A percentile compares a stretch with the other conserved stretches of the same genome.
phyloP scores from a whole-genome alignment of 495 filamentous ascomycete genomes.

The Entonaema liquescens region DNA sequence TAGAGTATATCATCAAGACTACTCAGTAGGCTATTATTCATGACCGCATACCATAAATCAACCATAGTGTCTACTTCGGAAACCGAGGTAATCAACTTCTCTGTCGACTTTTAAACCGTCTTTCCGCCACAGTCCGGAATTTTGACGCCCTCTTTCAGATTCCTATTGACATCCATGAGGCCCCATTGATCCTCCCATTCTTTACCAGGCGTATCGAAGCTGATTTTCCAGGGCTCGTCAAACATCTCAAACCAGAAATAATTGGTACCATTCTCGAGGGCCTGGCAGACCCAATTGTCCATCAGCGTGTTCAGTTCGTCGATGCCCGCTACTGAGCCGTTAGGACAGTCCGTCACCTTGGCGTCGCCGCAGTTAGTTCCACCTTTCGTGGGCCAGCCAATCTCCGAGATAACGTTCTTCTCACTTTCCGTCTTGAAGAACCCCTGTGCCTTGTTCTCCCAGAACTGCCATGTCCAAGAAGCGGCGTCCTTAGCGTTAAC shows the following conservation, averaged over 20 bases:
- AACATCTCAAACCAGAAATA: conserved; percentile 99
- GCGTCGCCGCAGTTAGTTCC: conserved; percentile 78
- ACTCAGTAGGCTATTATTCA: background rate
- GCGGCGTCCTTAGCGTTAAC: conserved; percentile 72
- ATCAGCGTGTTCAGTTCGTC: conserved; percentile 87
- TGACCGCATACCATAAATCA: background rate
- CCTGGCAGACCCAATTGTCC: conserved; percentile 83
- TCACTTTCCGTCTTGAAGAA: conserved; percentile 66
- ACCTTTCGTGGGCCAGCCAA: conserved; percentile 89
- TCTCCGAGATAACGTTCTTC: conserved; percentile 81
- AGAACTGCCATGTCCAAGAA: conserved; percentile 86
- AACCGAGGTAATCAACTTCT: background rate
- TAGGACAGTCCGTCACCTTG: conserved; percentile 58
- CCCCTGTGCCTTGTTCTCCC: conserved; percentile 70
- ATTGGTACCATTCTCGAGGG: conserved; percentile 79
- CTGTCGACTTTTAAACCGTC: conserved; percentile 55
- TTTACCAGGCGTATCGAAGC: conserved; percentile 71
- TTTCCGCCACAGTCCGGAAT: conserved; percentile 90
- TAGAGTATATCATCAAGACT: background rate
- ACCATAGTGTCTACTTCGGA: background rate
- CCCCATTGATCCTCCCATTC: conserved; percentile 98
- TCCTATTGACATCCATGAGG: conserved; percentile 84
- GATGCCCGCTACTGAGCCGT: conserved; percentile 79
- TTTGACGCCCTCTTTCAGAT: conserved; percentile 82
- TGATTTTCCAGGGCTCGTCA: conserved; percentile 93